These are phyloP conservation scores for Eimeria sp. DNA, from an alignment of 169 alveolate species.

Conservation along the genomic window DNA sequence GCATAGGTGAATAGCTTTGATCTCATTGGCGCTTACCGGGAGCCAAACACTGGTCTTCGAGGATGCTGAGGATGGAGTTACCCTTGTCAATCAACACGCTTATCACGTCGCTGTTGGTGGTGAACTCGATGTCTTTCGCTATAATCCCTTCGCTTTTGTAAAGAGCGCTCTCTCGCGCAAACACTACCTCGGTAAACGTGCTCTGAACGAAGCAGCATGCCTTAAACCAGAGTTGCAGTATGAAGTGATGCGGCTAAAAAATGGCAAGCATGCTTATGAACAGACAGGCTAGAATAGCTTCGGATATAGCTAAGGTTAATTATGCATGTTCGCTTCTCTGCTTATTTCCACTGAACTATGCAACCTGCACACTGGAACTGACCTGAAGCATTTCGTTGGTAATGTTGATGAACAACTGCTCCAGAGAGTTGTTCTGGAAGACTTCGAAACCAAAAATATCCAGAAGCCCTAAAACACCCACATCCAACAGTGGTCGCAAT, in stretches of 20 bases:
- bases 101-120: constrained; percentile 85
- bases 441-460: constrained; percentile 99
- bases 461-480: constrained; percentile 93
- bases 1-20: background rate
- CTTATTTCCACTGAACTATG: background rate
- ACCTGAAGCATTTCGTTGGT: constrained; percentile 98
- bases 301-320: background rate
- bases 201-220: constrained; percentile 88
- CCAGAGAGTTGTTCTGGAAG: constrained; percentile 95
- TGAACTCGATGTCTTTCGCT: constrained; percentile 90
- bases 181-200: constrained; percentile 96
- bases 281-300: background rate
- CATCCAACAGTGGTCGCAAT: background rate
- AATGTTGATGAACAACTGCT: constrained; percentile 98
- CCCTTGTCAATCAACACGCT: constrained; percentile 74
- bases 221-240: background rate
- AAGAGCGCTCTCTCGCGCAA: constrained; percentile 95
- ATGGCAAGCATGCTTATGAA: background rate
- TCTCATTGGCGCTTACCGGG: constrained; percentile 88
- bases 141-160: constrained; percentile 93
- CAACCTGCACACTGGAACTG: background rate
- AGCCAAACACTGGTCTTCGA: constrained; percentile 95
- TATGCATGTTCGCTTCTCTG: background rate
- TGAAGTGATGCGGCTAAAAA: background rate
- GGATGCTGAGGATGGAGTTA: constrained; percentile 90